Evolutionary conservation across 2,329 filamentous ascomycete genomes (phyloP), one percentile per base, ranked within the genome.

Genomic region (Talaromyces rugulosus): DNA sequence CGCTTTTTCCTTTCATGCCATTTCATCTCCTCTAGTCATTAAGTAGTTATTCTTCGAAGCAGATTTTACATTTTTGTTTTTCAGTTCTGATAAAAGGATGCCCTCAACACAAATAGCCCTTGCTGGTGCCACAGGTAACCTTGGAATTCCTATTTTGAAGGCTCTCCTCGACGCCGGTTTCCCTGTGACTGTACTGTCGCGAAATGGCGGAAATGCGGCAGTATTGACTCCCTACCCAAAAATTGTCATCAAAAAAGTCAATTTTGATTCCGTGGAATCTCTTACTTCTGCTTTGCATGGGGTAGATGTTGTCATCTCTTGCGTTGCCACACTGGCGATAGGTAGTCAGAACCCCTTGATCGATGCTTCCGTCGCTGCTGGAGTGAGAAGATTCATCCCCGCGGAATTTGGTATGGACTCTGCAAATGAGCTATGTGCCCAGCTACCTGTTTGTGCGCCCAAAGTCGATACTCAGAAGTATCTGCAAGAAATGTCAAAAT

Each of bases 351-450:
- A 57, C 23, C 55, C 55, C 12, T 18, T 76, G 5, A 65, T 75
- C 30, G 72, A 75, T 50, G 73, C 73, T 33, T 65, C 74, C 12
- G 63, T 68, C 1, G 67, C 66, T 8, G 71, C 72, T 1, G 69
- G 69, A 0, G 72, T 76, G 4, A 64, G 67, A 56, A 66, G 73
- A 8, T 72, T 69, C 62, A 61, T 76, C 7, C 75, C 75, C 0
- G 75, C 74, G 0, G 75, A 77, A 58, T 77, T 72, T 58, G 74
- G 74, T 56, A 67, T 66, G 36, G 68, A 77, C 60, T 70, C 70
- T 0, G 33, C 59, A 12, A 70, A 77, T 63, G 62, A 66, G 0
- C 61, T 66, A 4, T 61, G 64, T 14, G 42, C 66, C 1, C 61
- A 63, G 12, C 61, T 75, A 4, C 74, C 75, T 3, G 70, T 75